These are phyloP conservation scores for Rhinocladiella similis DNA, from an alignment of 2,329 filamentous ascomycete species.

Conservation along the genomic window DNA sequence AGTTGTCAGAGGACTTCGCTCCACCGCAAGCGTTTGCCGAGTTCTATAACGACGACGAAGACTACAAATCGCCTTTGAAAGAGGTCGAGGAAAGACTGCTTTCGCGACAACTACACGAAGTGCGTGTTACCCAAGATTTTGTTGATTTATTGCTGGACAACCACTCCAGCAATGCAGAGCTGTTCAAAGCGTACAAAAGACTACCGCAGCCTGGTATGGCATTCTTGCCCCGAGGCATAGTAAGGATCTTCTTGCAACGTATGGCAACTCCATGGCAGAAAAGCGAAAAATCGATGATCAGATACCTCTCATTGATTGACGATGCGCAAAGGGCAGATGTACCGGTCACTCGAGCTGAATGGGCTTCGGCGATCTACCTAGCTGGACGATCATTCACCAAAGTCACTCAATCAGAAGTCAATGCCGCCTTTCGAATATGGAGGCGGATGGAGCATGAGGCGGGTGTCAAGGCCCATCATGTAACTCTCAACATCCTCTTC, in stretches of 20 bases:
- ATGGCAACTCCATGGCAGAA: constrained; percentile 64
- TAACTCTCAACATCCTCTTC: constrained; percentile 94
- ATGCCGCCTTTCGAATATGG: constrained; percentile 76
- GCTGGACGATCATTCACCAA: constrained; percentile 67
- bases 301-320: constrained; percentile 79
- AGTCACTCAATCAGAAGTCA: constrained; percentile 60
- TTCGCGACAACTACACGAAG: constrained; percentile 29
- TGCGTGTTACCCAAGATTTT: constrained; percentile 31
- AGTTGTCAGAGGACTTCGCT: constrained; percentile 29
- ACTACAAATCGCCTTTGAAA: constrained; percentile 30
- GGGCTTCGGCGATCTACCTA: constrained; percentile 82
- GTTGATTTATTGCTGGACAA: constrained; percentile 46
- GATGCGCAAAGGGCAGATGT: constrained; percentile 78
- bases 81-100: constrained; percentile 38
- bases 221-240: constrained; percentile 50
- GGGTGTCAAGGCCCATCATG: constrained; percentile 64
- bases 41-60: constrained; percentile 21
- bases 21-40: constrained; percentile 21
- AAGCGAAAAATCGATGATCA: constrained; percentile 65
- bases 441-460: constrained; percentile 81
- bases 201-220: constrained; percentile 56
- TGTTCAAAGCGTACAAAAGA: constrained; percentile 55
- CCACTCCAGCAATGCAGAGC: constrained; percentile 45
- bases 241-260: constrained; percentile 66
- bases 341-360: constrained; percentile 66